Conservation (phyloP, 2,329 filamentous ascomycete genomes). For the Periglandula ipomoeae region DNA sequence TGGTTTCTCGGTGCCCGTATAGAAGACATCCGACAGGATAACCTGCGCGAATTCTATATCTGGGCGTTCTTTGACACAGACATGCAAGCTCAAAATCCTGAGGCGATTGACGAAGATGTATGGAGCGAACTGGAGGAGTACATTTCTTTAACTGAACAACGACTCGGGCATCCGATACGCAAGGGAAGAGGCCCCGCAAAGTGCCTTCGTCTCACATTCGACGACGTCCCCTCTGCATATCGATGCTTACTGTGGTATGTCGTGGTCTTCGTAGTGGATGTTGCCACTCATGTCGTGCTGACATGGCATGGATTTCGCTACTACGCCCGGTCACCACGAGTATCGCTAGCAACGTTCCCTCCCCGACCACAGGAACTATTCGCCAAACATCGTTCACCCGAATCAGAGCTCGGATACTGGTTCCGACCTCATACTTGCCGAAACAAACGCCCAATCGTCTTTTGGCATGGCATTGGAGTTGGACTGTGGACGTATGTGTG, state of each 20-base stretch:
- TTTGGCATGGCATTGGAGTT: constrained; percentile 63
- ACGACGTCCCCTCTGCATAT: constrained; percentile 51
- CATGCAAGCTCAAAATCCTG: constrained; percentile 17
- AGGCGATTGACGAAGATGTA: constrained; percentile 21
- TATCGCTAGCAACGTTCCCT: constrained; percentile 41
- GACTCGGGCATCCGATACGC: constrained; percentile 40
- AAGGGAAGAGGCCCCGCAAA: constrained; percentile 47
- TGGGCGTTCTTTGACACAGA: constrained; percentile 57
- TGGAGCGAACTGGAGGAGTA: constrained; percentile 35
- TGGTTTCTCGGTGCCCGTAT: constrained; percentile 58
- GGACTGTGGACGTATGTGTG: constrained; percentile 53
- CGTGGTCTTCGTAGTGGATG: constrained; percentile 46
- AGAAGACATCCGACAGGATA: constrained; percentile 54
- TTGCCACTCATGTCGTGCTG: constrained; percentile 37
- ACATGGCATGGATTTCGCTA: constrained; percentile 41
- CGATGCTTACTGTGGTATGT: constrained; percentile 56
- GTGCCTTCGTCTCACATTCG: constrained; percentile 56
- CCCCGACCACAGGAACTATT: constrained; percentile 43
- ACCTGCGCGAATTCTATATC: constrained; percentile 55
- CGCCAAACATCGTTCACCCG: constrained; percentile 36
- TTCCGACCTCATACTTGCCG: constrained; percentile 47
- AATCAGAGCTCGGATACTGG: constrained; percentile 52
- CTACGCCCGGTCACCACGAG: constrained; percentile 28
- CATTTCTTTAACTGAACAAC: constrained; percentile 42
- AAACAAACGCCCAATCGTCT: constrained; percentile 48